Evolutionary conservation across 768 basidiomycete species (phyloP).

Genomic region (Thelephora ganbajun): DNA sequence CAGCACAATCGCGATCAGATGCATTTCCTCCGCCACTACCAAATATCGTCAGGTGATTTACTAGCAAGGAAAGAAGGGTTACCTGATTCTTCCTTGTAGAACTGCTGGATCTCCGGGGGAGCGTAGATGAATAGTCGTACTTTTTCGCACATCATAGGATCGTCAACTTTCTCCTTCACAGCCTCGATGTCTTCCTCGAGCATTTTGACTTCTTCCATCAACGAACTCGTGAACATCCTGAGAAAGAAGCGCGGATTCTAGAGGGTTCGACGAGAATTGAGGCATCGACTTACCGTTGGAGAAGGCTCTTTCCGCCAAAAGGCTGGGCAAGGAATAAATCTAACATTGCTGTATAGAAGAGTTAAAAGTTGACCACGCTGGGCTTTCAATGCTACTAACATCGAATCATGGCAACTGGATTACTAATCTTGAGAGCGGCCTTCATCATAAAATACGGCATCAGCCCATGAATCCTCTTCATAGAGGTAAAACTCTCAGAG

Average conservation of each 20-base stretch:
- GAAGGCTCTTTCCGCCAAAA: conserved; percentile 83
- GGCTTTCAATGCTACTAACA: conserved; percentile 25
- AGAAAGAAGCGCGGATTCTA: background rate
- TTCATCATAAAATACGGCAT: conserved; percentile 99
- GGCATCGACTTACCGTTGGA: conserved; percentile 56
- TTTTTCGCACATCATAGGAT: conserved; percentile 80
- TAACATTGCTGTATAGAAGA: conserved; percentile 36
- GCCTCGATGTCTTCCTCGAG: conserved; percentile 80
- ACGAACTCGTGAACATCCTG: conserved; percentile 91
- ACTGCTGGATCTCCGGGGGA: conserved; percentile 74
- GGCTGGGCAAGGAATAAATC: conserved; percentile 96
- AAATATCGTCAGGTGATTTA: background rate
- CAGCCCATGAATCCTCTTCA: conserved; percentile 88
- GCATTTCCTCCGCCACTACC: conserved; percentile 50
- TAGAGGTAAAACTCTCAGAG: conserved; percentile 71
- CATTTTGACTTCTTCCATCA: conserved; percentile 78
- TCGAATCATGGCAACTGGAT: conserved; percentile 94
- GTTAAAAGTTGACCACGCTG: background rate
- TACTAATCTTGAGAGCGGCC: conserved; percentile 80
- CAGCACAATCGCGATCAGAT: conserved; percentile 68
- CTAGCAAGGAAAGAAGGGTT: conserved; percentile 12
- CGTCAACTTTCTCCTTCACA: conserved; percentile 82
- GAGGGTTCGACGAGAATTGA: background rate
- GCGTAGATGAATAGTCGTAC: conserved; percentile 78
- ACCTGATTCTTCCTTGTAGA: conserved; percentile 74